Conservation (phyloP, 768 basidiomycete species). For the Tylopilus sp. region DNA sequence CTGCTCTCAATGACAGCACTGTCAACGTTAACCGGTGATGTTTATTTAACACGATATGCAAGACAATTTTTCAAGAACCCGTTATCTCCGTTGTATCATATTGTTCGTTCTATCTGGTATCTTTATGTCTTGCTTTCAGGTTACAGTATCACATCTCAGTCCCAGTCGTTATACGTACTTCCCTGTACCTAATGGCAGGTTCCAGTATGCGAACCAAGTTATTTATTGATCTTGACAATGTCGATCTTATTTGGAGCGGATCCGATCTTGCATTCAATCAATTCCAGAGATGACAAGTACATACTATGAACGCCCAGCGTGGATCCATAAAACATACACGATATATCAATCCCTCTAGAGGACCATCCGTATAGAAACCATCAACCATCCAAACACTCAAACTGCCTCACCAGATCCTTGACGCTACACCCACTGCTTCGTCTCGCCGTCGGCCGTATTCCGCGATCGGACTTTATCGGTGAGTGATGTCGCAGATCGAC, state of each 20-base stretch:
- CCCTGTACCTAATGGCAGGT: not conserved
- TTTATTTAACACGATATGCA: not conserved
- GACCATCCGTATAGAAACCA: not conserved
- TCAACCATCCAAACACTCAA: constrained; percentile 40
- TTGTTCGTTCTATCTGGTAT: not conserved
- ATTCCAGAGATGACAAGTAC: constrained; percentile 1
- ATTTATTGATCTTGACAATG: not conserved
- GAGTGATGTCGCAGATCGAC: constrained; percentile 46
- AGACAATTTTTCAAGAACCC: not conserved
- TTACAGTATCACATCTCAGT: not conserved
- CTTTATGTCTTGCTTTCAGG: not conserved
- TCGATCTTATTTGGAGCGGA: not conserved
- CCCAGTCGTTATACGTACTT: not conserved
- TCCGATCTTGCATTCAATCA: not conserved
- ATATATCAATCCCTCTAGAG: not conserved
- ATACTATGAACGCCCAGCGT: constrained; percentile 9
- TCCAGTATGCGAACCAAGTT: not conserved
- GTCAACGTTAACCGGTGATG: not conserved
- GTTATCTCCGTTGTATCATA: not conserved
- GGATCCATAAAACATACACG: constrained; percentile 8
- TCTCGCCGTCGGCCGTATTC: constrained; percentile 34
- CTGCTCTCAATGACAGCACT: not conserved
- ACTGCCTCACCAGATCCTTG: constrained; percentile 64
- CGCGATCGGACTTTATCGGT: constrained; percentile 40
- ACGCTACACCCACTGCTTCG: constrained; percentile 69